Conservation (phyloP, 208 protist genomes). For the Leishmania gerbilli region DNA sequence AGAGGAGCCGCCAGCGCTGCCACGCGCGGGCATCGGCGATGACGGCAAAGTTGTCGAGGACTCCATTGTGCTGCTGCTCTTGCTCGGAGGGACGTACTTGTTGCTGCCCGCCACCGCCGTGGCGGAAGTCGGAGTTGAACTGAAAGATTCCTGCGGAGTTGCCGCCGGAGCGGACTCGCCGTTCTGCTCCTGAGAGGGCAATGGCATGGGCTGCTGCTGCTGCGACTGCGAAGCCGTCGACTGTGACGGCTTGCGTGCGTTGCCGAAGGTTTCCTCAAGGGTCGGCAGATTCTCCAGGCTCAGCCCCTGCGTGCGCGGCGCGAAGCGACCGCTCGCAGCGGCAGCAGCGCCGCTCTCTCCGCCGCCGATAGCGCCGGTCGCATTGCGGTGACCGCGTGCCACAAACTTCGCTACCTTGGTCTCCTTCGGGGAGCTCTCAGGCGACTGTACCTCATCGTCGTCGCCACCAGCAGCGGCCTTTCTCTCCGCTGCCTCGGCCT, state of each 20-base stretch:
- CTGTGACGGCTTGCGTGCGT: conserved; percentile 29
- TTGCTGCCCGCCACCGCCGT: conserved; percentile 1
- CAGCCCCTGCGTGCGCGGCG: conserved; percentile 18
- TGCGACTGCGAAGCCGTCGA: background rate
- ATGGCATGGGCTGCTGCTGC: background rate
- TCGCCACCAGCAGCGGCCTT: conserved; percentile 5
- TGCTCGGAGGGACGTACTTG: conserved; percentile 12
- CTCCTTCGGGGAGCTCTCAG: conserved; percentile 22
- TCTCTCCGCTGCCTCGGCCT: conserved; percentile 14
- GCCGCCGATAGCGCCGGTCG: conserved; percentile 49
- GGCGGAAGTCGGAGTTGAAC: conserved; percentile 4
- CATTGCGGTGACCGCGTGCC: conserved; percentile 61
- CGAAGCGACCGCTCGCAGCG: background rate
- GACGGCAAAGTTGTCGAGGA: background rate
- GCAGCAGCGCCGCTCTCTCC: conserved; percentile 12
- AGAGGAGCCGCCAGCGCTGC: background rate
- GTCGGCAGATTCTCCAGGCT: conserved; percentile 62
- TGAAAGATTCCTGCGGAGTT: background rate
- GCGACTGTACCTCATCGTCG: background rate
- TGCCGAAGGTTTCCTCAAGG: conserved; percentile 57
- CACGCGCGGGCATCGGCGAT: background rate
- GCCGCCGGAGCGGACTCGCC: conserved; percentile 5
- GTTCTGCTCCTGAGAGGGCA: conserved; percentile 10
- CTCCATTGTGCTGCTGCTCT: conserved; percentile 9
- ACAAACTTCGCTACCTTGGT: conserved; percentile 69